Base-by-base conservation (phyloP, 371 early-diverging fungal genomes). In the Lichtheimia ramosa region DNA sequence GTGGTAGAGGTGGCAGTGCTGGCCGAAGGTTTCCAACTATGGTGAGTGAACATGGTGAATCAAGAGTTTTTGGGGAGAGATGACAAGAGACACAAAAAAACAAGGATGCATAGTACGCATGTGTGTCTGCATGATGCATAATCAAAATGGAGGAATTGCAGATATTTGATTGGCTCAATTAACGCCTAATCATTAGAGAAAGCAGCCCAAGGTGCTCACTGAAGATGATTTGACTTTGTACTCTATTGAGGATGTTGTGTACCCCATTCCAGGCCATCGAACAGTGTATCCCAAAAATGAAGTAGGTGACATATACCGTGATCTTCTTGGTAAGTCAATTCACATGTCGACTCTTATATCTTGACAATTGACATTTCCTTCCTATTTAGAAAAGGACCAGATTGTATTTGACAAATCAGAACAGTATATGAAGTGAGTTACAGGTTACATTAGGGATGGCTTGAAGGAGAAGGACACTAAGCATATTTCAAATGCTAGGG, bases 241-340 rank as follows among this genome's bases (percentile, higher is more conserved):
- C 68, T 73, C 88, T 5, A 91, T 96, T 34, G 69, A 77, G 40
- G 96, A 99, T 65, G 90, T 99, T 13, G 95, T 97, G 28, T 79
- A 96, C 59, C 97, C 99, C 16, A 65, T 92, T 49, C 96, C 96
- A 0, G 98, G 99, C 5, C 81, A 78, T 66, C 65, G 71, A 18
- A 77, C 95, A 6, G 65, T 73, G 51, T 96, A 94, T 62, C 99
- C 99, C 3, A 68, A 73, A 21, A 90, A 98, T 74, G 83, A 73
- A 41, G 76, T 94, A 13, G 77, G 82, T 24, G 70, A 73, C 3
- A 62, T 82, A 24, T 96, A 95, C 72, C 65, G 66, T 59, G 70
- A 83, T 34, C 58, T 90, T 18, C 87, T 98, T 89, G 81, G 77
- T 75, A 69, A 64, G 48, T 52, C 20, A 2, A 34, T 10, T 34